Conservation (phyloP, 108 stramenopile species). For the Cyclotella atomus region DNA sequence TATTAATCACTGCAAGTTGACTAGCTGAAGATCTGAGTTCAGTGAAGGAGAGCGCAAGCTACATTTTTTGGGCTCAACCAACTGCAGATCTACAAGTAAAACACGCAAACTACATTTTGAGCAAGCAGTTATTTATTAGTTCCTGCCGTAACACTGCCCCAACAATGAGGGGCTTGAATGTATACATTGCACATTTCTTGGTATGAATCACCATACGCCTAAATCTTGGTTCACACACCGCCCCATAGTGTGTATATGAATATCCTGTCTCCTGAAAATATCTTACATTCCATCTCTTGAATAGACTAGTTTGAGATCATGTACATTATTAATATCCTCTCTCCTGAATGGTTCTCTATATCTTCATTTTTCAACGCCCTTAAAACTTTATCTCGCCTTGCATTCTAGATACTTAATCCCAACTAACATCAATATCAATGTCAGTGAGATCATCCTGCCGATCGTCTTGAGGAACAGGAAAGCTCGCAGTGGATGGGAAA, state of each 20-base stretch:
- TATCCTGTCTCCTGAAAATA: neutral
- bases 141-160: neutral
- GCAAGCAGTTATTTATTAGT: neutral
- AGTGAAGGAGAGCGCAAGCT: too few species aligned
- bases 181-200: neutral
- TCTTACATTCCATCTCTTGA: conserved; percentile 1
- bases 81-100: neutral
- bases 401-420: too few species aligned
- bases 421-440: conserved; percentile 29
- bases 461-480: conserved; percentile 33
- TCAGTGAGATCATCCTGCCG: conserved; percentile 18
- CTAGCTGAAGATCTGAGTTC: too few species aligned
- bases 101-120: neutral
- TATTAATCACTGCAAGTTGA: too few species aligned
- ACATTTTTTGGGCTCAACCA: neutral
- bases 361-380: too few species aligned
- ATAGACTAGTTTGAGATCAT: neutral
- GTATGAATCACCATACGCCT: neutral
- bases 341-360: neutral
- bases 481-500: conserved; percentile 2
- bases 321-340: neutral
- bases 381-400: too few species aligned
- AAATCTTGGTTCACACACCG: conserved; percentile 6
- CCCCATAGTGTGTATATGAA: conserved; percentile 7
- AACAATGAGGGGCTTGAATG: neutral